Evolutionary conservation across 2,329 filamentous ascomycete species (phyloP).

Genomic region (Colletotrichum sp.): DNA sequence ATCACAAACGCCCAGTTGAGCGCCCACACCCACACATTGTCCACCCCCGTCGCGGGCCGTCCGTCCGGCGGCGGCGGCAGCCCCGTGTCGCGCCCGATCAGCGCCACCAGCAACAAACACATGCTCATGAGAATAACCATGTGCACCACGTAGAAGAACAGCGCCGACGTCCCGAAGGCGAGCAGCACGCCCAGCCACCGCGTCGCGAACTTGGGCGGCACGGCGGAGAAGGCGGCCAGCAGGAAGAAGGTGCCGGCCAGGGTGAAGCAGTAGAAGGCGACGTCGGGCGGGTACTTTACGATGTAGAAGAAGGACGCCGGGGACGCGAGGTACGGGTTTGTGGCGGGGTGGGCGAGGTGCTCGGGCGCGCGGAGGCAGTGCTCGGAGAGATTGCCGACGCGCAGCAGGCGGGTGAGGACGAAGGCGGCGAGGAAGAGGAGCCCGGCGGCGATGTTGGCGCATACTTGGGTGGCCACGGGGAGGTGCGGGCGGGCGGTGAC

Average conservation of each 20-base stretch:
- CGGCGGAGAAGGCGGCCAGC: slow-evolving; percentile 38
- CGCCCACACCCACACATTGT: slow-evolving; percentile 42
- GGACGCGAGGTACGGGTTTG: slow-evolving; percentile 48
- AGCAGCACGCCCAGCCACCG: slow-evolving; percentile 39
- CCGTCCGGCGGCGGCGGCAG: slow-evolving; percentile 30
- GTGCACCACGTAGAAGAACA: slow-evolving; percentile 52
- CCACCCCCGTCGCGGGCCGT: slow-evolving; percentile 33
- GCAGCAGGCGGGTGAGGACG: slow-evolving; percentile 43
- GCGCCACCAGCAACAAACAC: slow-evolving; percentile 25
- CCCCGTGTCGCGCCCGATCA: slow-evolving; percentile 40
- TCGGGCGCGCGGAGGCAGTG: slow-evolving; percentile 45
- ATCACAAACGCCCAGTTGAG: slow-evolving; percentile 39
- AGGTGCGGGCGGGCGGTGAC: slow-evolving; percentile 33
- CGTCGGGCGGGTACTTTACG: slow-evolving; percentile 51
- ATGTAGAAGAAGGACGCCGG: slow-evolving; percentile 50
- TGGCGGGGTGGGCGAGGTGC: slow-evolving; percentile 28
- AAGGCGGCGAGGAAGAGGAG: slow-evolving; percentile 41
- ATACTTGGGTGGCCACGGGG: slow-evolving; percentile 27
- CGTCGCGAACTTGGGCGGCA: slow-evolving; percentile 35
- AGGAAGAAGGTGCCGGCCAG: slow-evolving; percentile 43
- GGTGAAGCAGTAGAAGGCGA: slow-evolving; percentile 49
- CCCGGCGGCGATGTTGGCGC: slow-evolving; percentile 33
- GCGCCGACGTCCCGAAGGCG: slow-evolving; percentile 48
- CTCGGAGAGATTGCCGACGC: slow-evolving; percentile 49
- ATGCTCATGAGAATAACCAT: slow-evolving; percentile 36